These are phyloP conservation scores for Kokia cookei DNA, from an alignment of 441 rosid genomes.

Conservation along the genomic window DNA sequence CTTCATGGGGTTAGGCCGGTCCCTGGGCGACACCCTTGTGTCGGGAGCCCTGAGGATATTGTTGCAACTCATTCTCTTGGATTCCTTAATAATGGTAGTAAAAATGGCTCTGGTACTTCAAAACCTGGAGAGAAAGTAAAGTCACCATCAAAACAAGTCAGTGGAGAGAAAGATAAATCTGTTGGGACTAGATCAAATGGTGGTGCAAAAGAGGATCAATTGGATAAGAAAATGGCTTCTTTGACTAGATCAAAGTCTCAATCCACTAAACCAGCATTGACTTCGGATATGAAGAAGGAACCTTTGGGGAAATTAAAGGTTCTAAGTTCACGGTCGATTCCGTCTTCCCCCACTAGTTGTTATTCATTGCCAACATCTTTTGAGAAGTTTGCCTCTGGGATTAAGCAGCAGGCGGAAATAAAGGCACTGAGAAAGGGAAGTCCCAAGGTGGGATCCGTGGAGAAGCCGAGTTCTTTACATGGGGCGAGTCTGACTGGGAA, in stretches of 20 bases:
- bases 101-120: constrained; percentile 19
- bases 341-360: constrained; percentile 85
- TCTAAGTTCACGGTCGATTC: constrained; percentile 61
- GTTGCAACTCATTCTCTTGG: constrained; percentile 76
- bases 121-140: constrained; percentile 51
- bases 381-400: constrained; percentile 76
- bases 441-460: constrained; percentile 34
- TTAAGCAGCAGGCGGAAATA: constrained; percentile 65
- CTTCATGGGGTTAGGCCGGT: constrained; percentile 85
- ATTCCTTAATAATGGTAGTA: constrained; percentile 46
- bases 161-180: constrained; percentile 45
- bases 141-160: constrained; percentile 24
- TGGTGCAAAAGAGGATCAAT: constrained; percentile 43
- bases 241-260: constrained; percentile 65
- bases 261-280: constrained; percentile 28
- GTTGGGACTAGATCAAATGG: constrained; percentile 40
- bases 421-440: constrained; percentile 51
- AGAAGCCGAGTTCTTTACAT: constrained; percentile 43
- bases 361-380: constrained; percentile 82
- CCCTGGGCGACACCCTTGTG: constrained; percentile 94
- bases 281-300: constrained; percentile 58
- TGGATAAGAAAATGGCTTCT: constrained; percentile 26
- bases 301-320: constrained; percentile 46
- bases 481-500: constrained; percentile 43
- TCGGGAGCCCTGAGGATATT: constrained; percentile 92